These are phyloP conservation scores for Exidia glandulosa DNA, from an alignment of 768 basidiomycete species.

Conservation along the genomic window DNA sequence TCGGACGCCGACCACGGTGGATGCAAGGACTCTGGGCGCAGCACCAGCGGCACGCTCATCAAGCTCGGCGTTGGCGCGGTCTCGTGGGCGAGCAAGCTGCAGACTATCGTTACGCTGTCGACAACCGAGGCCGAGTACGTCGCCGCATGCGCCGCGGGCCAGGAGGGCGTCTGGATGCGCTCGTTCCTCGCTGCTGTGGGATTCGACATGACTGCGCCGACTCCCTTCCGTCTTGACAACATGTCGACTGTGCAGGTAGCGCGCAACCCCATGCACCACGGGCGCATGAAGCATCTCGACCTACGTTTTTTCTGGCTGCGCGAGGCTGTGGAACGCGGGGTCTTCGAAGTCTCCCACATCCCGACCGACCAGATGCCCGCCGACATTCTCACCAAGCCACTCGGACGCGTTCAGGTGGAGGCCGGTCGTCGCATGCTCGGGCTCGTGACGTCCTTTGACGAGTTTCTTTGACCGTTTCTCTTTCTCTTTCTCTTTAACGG, in stretches of 20 bases:
- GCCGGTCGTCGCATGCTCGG: not conserved
- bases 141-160: not conserved
- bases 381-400: not conserved
- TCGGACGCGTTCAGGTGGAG: not conserved
- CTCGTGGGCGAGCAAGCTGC: conserved; percentile 14
- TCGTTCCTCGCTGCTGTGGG: not conserved
- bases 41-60: conserved; percentile 21
- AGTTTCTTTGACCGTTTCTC: no score
- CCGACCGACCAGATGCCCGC: not conserved
- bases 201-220: not conserved
- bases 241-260: conserved; percentile 11
- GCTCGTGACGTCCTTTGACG: not conserved
- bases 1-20: conserved; percentile 21
- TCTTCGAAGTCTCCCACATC: not conserved
- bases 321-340: not conserved
- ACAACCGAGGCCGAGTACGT: conserved; percentile 10
- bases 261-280: conserved; percentile 5
- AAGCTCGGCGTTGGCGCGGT: conserved; percentile 12
- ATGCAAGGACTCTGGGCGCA: conserved; percentile 12
- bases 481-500: no score
- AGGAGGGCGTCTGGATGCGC: not conserved
- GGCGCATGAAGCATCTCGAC: not conserved
- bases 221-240: conserved; percentile 10
- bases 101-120: conserved; percentile 15
- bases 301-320: conserved; percentile 14